Conservation (phyloP, 768 basidiomycete species). For the Boletus insuetus region DNA sequence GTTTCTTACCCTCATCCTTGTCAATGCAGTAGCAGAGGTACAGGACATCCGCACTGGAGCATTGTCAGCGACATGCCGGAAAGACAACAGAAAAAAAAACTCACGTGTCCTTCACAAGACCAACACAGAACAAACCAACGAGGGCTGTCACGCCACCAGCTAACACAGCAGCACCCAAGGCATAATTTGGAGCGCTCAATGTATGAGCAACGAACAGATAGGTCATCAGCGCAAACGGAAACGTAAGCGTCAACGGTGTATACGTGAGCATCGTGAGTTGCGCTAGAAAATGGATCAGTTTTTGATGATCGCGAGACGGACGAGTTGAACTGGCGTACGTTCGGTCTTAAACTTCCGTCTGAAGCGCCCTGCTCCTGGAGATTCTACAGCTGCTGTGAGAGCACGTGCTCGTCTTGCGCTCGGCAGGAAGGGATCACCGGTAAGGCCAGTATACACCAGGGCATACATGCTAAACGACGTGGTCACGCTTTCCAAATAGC, state of each 20-base stretch:
- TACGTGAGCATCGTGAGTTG: slow-evolving; percentile 68
- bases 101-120: slow-evolving; percentile 74
- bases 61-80: neutral
- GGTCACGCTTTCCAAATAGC: slow-evolving; percentile 43
- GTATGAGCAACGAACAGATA: slow-evolving; percentile 91
- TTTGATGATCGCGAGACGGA: neutral
- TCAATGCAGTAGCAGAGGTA: slow-evolving; percentile 71
- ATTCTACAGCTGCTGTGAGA: slow-evolving; percentile 56
- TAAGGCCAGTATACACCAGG: slow-evolving; percentile 71
- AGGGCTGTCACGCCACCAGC: slow-evolving; percentile 79
- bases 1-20: slow-evolving; percentile 48
- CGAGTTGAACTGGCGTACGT: slow-evolving; percentile 40
- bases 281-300: slow-evolving; percentile 34
- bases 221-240: slow-evolving; percentile 77
- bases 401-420: slow-evolving; percentile 55
- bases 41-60: slow-evolving; percentile 54
- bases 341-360: slow-evolving; percentile 53
- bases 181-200: slow-evolving; percentile 63
- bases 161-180: slow-evolving; percentile 70
- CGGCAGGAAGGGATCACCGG: slow-evolving; percentile 67
- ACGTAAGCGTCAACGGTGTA: slow-evolving; percentile 73
- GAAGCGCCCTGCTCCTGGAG: slow-evolving; percentile 37
- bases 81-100: slow-evolving; percentile 19
- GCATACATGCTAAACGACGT: slow-evolving; percentile 62
- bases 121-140: slow-evolving; percentile 80